Percentiles rank a stretch among this genome's conserved stretches.
phyloP scores from a whole-genome alignment of 257 asterid species.

The Schizonepeta tenuifolia region DNA sequence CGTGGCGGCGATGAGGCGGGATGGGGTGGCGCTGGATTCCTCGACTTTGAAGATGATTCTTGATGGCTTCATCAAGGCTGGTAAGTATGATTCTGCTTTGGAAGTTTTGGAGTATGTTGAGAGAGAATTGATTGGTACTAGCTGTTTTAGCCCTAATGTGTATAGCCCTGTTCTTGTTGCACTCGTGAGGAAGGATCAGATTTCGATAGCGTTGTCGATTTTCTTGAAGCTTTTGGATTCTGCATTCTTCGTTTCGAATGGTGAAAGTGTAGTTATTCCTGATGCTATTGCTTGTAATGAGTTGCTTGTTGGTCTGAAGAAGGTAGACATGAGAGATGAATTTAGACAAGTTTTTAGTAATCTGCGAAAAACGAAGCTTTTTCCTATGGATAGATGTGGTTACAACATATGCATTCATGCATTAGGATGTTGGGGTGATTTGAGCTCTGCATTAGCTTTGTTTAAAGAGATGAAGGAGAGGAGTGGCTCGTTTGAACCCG shows the following conservation, averaged over 20 bases:
- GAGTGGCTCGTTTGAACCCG: slow-evolving; percentile 60
- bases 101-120: slow-evolving; percentile 65
- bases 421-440: slow-evolving; percentile 83
- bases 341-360: slow-evolving; percentile 59
- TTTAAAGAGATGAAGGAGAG: slow-evolving; percentile 94
- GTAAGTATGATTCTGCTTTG: slow-evolving; percentile 71
- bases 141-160: slow-evolving; percentile 53
- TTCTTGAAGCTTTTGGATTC: slow-evolving; percentile 71
- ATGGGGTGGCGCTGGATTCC: slow-evolving; percentile 63
- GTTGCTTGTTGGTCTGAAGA: slow-evolving; percentile 83
- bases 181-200: slow-evolving; percentile 69
- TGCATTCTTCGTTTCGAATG: slow-evolving; percentile 28
- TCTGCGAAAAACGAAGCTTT: slow-evolving; percentile 57
- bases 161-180: slow-evolving; percentile 76
- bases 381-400: slow-evolving; percentile 79
- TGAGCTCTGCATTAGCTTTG: slow-evolving; percentile 57
- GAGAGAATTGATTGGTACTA: slow-evolving; percentile 44
- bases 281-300: slow-evolving; percentile 84
- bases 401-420: slow-evolving; percentile 86
- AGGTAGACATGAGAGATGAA: slow-evolving; percentile 66
- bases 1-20: slow-evolving; percentile 56
- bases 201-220: slow-evolving; percentile 65
- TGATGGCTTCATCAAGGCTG: slow-evolving; percentile 62
- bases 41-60: slow-evolving; percentile 68
- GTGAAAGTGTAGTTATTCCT: slow-evolving; percentile 40